These are phyloP conservation scores for Camelina hispida DNA, from an alignment of 345 rosid genomes.

Conservation along the genomic window DNA sequence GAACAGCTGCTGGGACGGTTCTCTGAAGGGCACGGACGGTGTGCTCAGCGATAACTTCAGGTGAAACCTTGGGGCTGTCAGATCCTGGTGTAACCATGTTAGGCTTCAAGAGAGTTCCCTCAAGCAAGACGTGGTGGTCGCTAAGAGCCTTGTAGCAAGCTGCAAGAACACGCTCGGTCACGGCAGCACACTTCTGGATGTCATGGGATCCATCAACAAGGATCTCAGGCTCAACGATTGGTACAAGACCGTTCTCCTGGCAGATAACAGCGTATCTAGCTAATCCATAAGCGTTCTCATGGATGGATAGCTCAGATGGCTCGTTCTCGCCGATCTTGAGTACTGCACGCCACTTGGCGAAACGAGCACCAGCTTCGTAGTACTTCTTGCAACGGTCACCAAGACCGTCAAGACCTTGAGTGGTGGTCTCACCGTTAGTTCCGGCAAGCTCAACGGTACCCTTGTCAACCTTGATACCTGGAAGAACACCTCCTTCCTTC, in stretches of 20 bases:
- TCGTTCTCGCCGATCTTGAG: conserved; percentile 86
- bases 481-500: conserved; percentile 91
- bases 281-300: conserved; percentile 49
- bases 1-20: conserved; percentile 92
- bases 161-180: conserved; percentile 85
- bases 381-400: conserved; percentile 59
- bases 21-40: conserved; percentile 87
- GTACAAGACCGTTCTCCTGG: conserved; percentile 97
- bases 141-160: conserved; percentile 98
- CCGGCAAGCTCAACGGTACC: conserved; percentile 95
- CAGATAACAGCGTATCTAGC: conserved; percentile 84
- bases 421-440: conserved; percentile 94
- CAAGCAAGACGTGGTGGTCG: conserved; percentile 91
- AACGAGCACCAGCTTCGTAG: conserved; percentile 59
- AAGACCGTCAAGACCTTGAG: conserved; percentile 93
- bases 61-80: conserved; percentile 74
- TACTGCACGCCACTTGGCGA: conserved; percentile 98
- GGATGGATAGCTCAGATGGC: conserved; percentile 82
- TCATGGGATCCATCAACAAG: conserved; percentile 91
- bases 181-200: conserved; percentile 83
- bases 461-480: conserved; percentile 98
- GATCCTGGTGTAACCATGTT: conserved; percentile 99
- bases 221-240: conserved; percentile 96
- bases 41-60: conserved; percentile 83
- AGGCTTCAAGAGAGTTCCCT: conserved; percentile 93